Evolutionary conservation across 2,329 filamentous ascomycete genomes (phyloP), one percentile per base, ranked within the genome.

Genomic region (Plenodomus lindquistii): DNA sequence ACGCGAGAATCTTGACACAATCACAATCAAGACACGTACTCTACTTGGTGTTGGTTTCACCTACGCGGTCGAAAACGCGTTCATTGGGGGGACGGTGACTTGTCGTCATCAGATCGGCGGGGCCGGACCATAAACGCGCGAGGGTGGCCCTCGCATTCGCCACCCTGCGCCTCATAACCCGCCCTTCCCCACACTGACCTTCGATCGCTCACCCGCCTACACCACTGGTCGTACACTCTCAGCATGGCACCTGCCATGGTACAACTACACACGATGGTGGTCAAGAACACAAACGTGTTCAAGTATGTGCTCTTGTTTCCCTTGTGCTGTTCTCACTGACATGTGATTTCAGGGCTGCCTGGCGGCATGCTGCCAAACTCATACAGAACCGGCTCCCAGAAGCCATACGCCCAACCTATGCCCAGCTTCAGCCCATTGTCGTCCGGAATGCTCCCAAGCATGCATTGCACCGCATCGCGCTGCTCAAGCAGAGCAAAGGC

Each of bases 401-500:
- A 29, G 69, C 73, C 48, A 44, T 67, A 49, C 71, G 75, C 46
- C 73, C 79, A 51, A 63, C 75, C 17, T 67, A 77, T 55, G 71
- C 71, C 20, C 75, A 82, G 61, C 72, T 85, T 40, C 79, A 87
- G 65, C 84, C 85, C 16, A 76, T 82, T 20, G 81, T 85, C 59
- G 81, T 79, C 31, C 81, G 83, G 55, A 78, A 79, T 55, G 72
- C 77, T 22, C 76, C 79, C 8, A 78, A 78, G 35, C 84, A 87
- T 50, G 81, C 84, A 29, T 74, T 84, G 46, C 84, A 84, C 64
- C 83, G 81, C 35, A 75, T 81, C 50, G 85, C 85, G 39, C 79
- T 78, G 43, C 81, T 88, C 55, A 82, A 82, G 54, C 86, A 88
- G 68, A 77, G 75, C 59, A 85, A 85, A 54, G 83, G 81, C 59